Conservation (phyloP, 257 asterid genomes). For the Craterostigma plantagineum region DNA sequence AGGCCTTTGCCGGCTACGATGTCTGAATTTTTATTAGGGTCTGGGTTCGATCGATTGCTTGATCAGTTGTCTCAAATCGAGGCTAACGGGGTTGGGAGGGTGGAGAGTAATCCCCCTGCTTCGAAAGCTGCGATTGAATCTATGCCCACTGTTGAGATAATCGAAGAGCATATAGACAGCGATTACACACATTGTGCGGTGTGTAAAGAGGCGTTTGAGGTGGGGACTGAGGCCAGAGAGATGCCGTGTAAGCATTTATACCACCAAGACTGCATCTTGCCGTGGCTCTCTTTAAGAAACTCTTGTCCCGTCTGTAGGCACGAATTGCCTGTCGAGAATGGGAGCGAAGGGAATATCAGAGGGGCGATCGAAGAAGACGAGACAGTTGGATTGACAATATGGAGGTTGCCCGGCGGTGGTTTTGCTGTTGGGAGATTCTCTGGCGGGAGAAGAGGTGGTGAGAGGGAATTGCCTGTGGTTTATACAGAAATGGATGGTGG, state of each 20-base stretch:
- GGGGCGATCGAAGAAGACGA: constrained; percentile 28
- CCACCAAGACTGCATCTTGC: constrained; percentile 71
- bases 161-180: constrained; percentile 20
- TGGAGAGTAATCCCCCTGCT: constrained; percentile 54
- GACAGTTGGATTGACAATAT: constrained; percentile 61
- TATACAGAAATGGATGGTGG: constrained; percentile 91
- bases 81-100: constrained; percentile 50
- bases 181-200: constrained; percentile 60
- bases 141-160: constrained; percentile 44
- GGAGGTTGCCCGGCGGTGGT: constrained; percentile 92
- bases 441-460: constrained; percentile 72
- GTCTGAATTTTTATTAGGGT: constrained; percentile 72
- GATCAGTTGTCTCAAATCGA: constrained; percentile 64
- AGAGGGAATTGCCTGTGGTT: constrained; percentile 78
- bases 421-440: constrained; percentile 82
- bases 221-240: constrained; percentile 54
- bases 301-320: constrained; percentile 85
- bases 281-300: constrained; percentile 59
- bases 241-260: constrained; percentile 87
- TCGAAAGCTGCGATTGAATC: constrained; percentile 72
- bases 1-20: constrained; percentile 55
- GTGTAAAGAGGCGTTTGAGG: constrained; percentile 64
- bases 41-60: constrained; percentile 69
- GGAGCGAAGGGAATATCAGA: constrained; percentile 5
- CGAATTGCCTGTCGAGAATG: constrained; percentile 41